Conservation (phyloP, 352 stramenopile genomes). For the Elongisporangium anandrum region DNA sequence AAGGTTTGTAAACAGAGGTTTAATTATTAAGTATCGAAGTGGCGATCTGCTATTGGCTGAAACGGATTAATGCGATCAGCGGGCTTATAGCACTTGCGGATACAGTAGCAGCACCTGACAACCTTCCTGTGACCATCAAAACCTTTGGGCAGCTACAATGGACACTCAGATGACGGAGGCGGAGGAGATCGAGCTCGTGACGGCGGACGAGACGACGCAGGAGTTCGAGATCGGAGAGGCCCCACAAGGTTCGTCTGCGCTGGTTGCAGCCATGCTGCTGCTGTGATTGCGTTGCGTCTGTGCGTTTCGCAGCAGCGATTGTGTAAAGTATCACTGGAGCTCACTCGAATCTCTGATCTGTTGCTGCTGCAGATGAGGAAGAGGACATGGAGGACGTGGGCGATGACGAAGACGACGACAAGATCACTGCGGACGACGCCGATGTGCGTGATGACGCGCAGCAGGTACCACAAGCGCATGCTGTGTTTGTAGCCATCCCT, state of each 20-base stretch:
- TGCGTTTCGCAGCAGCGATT: neutral
- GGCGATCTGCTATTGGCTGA: slow-evolving; percentile 25
- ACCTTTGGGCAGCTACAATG: slow-evolving; percentile 8
- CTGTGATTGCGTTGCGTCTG: neutral
- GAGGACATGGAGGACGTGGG: slow-evolving; percentile 56
- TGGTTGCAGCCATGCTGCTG: neutral
- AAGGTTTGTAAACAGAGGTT: neutral
- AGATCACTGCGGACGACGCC: slow-evolving; percentile 58
- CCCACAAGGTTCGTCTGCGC: slow-evolving; percentile 40
- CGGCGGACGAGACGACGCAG: slow-evolving; percentile 67
- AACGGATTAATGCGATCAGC: neutral
- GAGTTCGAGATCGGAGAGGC: slow-evolving; percentile 84
- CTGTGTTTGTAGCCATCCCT: neutral
- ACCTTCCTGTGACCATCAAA: slow-evolving; percentile 2
- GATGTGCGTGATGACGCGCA: slow-evolving; percentile 72
- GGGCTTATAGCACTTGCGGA: neutral
- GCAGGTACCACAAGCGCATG: slow-evolving; percentile 29
- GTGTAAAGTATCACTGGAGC: too few relatives aligned
- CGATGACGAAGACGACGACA: slow-evolving; percentile 44
- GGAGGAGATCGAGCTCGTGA: slow-evolving; percentile 79
- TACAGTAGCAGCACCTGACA: neutral
- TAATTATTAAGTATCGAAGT: slow-evolving; percentile 14
- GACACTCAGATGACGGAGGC: slow-evolving; percentile 16
- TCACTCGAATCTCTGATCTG: neutral
- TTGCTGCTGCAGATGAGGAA: slow-evolving; percentile 39